Conservation (phyloP, 805 yeast genomes). For the Hanseniaspora vineae region DNA sequence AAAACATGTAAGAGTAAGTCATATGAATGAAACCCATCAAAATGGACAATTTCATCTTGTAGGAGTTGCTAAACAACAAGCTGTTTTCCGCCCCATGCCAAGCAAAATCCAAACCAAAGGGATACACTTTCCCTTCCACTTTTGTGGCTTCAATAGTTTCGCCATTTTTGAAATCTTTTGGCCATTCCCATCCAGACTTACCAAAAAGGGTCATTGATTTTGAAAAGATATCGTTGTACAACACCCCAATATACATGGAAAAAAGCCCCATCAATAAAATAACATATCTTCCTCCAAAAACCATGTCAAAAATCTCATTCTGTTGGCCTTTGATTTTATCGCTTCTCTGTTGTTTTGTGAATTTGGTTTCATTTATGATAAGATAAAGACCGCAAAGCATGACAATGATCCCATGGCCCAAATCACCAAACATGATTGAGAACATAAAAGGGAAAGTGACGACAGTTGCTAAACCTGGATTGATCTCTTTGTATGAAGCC, state of each 20-base stretch:
- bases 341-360: conserved; percentile 48
- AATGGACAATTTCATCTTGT: conserved; percentile 92
- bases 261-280: conserved; percentile 84
- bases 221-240: conserved; percentile 90
- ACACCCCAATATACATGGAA: conserved; percentile 88
- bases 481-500: conserved; percentile 86
- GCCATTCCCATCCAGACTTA: conserved; percentile 90
- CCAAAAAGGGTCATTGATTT: conserved; percentile 74
- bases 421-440: conserved; percentile 97
- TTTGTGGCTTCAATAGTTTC: conserved; percentile 54
- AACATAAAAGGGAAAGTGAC: conserved; percentile 97
- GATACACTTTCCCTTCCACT: conserved; percentile 44
- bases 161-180: conserved; percentile 55
- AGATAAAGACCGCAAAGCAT: conserved; percentile 58
- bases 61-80: conserved; percentile 82
- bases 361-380: conserved; percentile 60
- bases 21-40: conserved; percentile 91
- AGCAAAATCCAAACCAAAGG: conserved; percentile 79
- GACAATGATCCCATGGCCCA: conserved; percentile 88
- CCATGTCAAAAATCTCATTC: conserved; percentile 97
- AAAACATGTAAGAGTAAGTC: conserved; percentile 79
- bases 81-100: conserved; percentile 98
- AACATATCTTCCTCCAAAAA: conserved; percentile 84
- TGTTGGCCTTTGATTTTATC: background rate
- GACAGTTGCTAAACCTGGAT: conserved; percentile 89